Percentiles rank a stretch among this genome's conserved stretches.
Evolutionary conservation across 2,329 filamentous ascomycete genomes (phyloP).

Genomic region (Arthroderma sp.): DNA sequence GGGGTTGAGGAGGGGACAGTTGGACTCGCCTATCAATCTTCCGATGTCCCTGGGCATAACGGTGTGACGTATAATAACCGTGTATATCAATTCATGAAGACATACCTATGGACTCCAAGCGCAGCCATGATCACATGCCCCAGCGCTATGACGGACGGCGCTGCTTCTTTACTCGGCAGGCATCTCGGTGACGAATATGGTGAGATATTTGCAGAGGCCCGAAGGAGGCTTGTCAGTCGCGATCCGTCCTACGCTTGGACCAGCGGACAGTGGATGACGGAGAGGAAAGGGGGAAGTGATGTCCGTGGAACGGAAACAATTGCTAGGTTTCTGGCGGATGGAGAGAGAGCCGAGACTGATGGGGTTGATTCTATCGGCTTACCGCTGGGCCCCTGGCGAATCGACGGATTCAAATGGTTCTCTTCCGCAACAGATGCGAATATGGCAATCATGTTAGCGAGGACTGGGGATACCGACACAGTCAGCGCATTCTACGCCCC

Average conservation of each 20-base stretch:
- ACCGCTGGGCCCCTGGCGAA: slow-evolving; percentile 44
- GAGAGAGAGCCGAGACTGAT: slow-evolving; percentile 15
- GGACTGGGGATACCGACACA: slow-evolving; percentile 35
- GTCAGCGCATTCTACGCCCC: slow-evolving; percentile 53
- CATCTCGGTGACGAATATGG: slow-evolving; percentile 13
- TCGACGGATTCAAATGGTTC: slow-evolving; percentile 59
- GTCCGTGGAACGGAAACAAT: slow-evolving; percentile 55
- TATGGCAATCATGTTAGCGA: slow-evolving; percentile 52
- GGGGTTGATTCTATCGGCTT: slow-evolving; percentile 17
- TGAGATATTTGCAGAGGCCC: slow-evolving; percentile 11
- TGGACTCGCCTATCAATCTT: slow-evolving; percentile 12
- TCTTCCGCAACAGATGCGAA: slow-evolving; percentile 51
- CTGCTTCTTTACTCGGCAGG: slow-evolving; percentile 14
- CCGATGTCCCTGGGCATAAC: neutral
- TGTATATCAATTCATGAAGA: slow-evolving; percentile 14
- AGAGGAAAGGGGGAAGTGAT: slow-evolving; percentile 55
- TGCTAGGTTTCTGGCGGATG: slow-evolving; percentile 27
- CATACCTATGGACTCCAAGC: slow-evolving; percentile 15
- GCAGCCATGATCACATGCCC: slow-evolving; percentile 17
- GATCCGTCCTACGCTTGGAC: slow-evolving; percentile 45
- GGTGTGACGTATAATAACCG: slow-evolving; percentile 12
- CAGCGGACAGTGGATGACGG: slow-evolving; percentile 67
- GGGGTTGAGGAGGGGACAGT: slow-evolving; percentile 17
- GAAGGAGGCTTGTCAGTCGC: slow-evolving; percentile 35
- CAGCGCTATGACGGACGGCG: slow-evolving; percentile 18